Evolutionary conservation across 805 yeast species (phyloP), one percentile per base, ranked within the genome.

Genomic region (Cyberlindnera mississippiensis): DNA sequence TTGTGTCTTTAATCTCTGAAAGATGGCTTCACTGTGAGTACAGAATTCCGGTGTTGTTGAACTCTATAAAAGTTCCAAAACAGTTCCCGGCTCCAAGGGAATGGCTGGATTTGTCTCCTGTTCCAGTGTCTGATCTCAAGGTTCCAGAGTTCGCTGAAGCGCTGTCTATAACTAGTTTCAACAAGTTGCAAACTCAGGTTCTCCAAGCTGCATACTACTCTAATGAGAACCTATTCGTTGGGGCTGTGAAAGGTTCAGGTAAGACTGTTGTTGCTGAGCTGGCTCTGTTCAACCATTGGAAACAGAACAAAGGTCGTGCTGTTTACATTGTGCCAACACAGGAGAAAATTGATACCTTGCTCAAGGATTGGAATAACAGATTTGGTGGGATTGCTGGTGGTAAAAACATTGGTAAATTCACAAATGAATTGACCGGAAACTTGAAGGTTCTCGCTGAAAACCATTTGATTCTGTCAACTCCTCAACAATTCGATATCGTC

Each of bases 21-120:
- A 77, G 72, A 45, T 93, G 98, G 99, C 63, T 89, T 4, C 90
- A 86, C 47, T 78, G 88, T 43, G 85, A 76, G 41, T 68, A 72
- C 47, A 76, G 74, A 45, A 57, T 74, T 1, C 86, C 96, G 0
- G 68, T 88, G 1, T 61, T 78, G 42, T 63, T 87, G 45, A 64
- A 69, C 26, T 57, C 66, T 17, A 49, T 85, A 40, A 67, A 63
- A 27, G 38, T 79, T 4, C 96, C 96, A 6, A 73, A 76, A 53
- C 75, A 74, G 49, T 76, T 82, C 43, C 78, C 86, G 1, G 71
- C 82, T 0, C 78, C 78, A 28, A 80, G 88, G 0, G 75, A 73
- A 24, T 54, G 84, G 17, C 53, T 76, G n/a, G 80, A 73, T 22
- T 53, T 73, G 20, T 76, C 75, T 33, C 67, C 71, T 7, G 64